Conservation (phyloP, 2,329 filamentous ascomycete species). For the Aspergillus phoenicis region DNA sequence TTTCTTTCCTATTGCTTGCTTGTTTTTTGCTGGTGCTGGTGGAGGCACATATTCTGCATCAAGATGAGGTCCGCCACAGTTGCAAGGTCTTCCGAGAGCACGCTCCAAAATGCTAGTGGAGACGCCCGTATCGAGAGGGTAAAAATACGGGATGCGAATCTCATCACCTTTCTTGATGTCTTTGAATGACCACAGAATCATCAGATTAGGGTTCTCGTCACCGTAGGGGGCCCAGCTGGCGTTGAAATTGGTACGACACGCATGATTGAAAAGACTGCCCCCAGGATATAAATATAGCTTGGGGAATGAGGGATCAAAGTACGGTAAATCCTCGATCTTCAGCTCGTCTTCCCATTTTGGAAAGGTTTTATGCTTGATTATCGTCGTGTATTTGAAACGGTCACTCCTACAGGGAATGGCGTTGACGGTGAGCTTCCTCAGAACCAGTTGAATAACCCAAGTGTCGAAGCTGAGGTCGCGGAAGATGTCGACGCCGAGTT, state of each 20-base stretch:
- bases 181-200: conserved; percentile 32
- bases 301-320: conserved; percentile 28
- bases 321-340: conserved; percentile 6
- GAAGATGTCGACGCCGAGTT: conserved; percentile 42
- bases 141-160: conserved; percentile 28
- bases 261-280: conserved; percentile 37
- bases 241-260: conserved; percentile 25
- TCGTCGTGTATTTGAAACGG: background rate
- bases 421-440: conserved; percentile 37
- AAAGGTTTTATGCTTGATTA: background rate
- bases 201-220: conserved; percentile 29
- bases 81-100: conserved; percentile 22
- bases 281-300: conserved; percentile 37
- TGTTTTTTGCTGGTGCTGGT: no score
- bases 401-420: conserved; percentile 32
- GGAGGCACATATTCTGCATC: no score
- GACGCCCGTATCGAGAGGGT: background rate
- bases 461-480: conserved; percentile 41
- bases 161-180: conserved; percentile 31
- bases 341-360: no score
- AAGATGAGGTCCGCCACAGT: conserved; percentile 10
- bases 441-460: conserved; percentile 39
- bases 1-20: no score
- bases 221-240: conserved; percentile 35
- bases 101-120: background rate